A percentile compares a stretch with the other conserved stretches of the same genome.
These are phyloP conservation scores for Tylopilus rubrobrunneus DNA, from an alignment of 768 basidiomycete genomes.

Conservation along the genomic window DNA sequence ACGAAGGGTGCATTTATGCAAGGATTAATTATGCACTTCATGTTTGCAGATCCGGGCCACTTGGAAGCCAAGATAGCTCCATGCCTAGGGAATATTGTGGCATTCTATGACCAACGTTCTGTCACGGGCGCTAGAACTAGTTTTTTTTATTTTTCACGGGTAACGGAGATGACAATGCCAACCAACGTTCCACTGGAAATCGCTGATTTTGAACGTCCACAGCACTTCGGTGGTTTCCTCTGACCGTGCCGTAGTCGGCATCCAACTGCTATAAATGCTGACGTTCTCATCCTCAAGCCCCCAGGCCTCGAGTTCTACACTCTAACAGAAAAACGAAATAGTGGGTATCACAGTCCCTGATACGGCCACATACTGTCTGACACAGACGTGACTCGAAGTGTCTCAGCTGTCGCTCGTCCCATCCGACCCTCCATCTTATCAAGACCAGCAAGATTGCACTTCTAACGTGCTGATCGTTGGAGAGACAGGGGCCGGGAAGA, in stretches of 20 bases:
- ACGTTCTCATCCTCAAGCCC: not conserved
- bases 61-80: too few species aligned
- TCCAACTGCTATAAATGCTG: constrained; percentile 8
- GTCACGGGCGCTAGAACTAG: constrained; percentile 8
- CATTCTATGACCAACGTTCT: not conserved
- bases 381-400: constrained; percentile 1
- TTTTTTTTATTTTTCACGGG: too few species aligned
- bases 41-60: too few species aligned
- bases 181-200: constrained; percentile 2
- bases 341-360: constrained; percentile 7
- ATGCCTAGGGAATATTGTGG: too few species aligned
- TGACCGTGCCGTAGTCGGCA: too few species aligned
- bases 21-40: too few species aligned
- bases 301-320: not conserved
- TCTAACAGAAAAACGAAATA: not conserved
- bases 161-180: not conserved
- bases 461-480: constrained; percentile 36
- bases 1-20: too few species aligned
- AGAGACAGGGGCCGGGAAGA: too few species aligned
- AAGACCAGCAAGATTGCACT: constrained; percentile 2
- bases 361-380: not conserved
- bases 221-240: not conserved
- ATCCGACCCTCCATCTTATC: constrained; percentile 7
- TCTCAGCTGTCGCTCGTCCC: not conserved
- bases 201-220: not conserved